A percentile compares a stretch with the other conserved stretches of the same genome.
Evolutionary conservation across 352 stramenopile species (phyloP).

Genomic region (Pythium phragmiticola): DNA sequence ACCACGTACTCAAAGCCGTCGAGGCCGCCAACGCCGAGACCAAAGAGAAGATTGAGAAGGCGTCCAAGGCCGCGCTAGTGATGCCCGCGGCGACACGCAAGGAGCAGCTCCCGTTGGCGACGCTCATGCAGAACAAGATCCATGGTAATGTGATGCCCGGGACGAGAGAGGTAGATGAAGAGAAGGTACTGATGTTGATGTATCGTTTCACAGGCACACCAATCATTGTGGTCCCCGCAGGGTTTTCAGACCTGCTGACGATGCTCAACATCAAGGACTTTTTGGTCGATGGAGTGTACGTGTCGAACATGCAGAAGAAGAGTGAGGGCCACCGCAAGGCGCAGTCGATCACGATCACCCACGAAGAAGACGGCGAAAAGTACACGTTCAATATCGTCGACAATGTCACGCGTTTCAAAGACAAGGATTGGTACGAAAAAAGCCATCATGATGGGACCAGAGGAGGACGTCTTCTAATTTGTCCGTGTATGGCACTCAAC

Average conservation of each 20-base stretch:
- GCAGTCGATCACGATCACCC: slow-evolving; percentile 78
- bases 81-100: slow-evolving; percentile 45
- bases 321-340: slow-evolving; percentile 74
- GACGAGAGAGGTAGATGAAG: not conserved
- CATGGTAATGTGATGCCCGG: slow-evolving; percentile 32
- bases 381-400: slow-evolving; percentile 90
- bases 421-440: slow-evolving; percentile 80
- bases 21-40: slow-evolving; percentile 81
- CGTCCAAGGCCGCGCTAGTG: slow-evolving; percentile 64
- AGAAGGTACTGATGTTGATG: slow-evolving; percentile 1
- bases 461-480: not conserved
- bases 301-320: slow-evolving; percentile 88
- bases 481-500: not conserved
- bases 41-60: slow-evolving; percentile 87
- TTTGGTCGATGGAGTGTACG: slow-evolving; percentile 78
- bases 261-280: slow-evolving; percentile 91
- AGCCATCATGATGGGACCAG: not conserved
- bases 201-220: slow-evolving; percentile 49
- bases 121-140: slow-evolving; percentile 78
- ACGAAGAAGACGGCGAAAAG: slow-evolving; percentile 76
- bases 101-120: slow-evolving; percentile 62
- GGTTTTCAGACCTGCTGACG: slow-evolving; percentile 85
- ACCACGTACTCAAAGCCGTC: slow-evolving; percentile 77
- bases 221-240: slow-evolving; percentile 91
- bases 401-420: slow-evolving; percentile 77